phyloP scores from a whole-genome alignment of 2,329 filamentous ascomycete genomes.

The Colletotrichum sp. region DNA sequence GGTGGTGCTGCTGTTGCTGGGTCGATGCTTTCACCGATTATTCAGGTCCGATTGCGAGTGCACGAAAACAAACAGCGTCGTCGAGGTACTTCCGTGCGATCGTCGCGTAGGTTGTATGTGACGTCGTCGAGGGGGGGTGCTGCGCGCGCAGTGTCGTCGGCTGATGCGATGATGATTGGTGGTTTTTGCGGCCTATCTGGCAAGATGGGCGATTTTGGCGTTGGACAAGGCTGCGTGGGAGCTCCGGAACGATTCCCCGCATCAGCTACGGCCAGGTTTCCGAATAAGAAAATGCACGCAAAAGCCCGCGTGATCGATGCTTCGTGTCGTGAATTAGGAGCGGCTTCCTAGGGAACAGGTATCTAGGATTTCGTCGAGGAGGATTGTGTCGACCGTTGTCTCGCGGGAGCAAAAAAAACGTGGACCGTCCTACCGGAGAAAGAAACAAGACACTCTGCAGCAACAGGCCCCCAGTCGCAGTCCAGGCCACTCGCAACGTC shows the following conservation, averaged over 20 bases:
- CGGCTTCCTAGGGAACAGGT: not conserved
- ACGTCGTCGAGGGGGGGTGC: not conserved
- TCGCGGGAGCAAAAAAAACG: not conserved
- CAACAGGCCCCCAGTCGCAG: not conserved
- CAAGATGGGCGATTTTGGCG: slow-evolving; percentile 8
- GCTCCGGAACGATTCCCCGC: slow-evolving; percentile 4
- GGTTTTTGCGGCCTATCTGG: slow-evolving; percentile 12
- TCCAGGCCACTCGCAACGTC: slow-evolving; percentile 7
- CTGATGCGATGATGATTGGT: not conserved
- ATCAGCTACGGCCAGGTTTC: not conserved
- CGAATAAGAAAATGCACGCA: not conserved
- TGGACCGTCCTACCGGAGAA: not conserved
- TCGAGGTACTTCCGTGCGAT: not conserved
- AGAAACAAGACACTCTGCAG: slow-evolving; percentile 5
- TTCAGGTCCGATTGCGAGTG: not conserved
- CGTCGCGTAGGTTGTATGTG: not conserved
- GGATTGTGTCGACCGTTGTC: not conserved
- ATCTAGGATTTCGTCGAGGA: not conserved
- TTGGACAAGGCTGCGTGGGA: slow-evolving; percentile 7
- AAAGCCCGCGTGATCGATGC: not conserved
- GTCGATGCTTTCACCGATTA: not conserved
- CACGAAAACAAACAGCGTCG: not conserved
- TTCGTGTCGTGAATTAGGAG: not conserved
- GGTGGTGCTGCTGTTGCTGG: not conserved
- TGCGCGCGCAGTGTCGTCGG: not conserved